phyloP scores from a whole-genome alignment of 257 asterid genomes.

The Ligustrum vulgare region DNA sequence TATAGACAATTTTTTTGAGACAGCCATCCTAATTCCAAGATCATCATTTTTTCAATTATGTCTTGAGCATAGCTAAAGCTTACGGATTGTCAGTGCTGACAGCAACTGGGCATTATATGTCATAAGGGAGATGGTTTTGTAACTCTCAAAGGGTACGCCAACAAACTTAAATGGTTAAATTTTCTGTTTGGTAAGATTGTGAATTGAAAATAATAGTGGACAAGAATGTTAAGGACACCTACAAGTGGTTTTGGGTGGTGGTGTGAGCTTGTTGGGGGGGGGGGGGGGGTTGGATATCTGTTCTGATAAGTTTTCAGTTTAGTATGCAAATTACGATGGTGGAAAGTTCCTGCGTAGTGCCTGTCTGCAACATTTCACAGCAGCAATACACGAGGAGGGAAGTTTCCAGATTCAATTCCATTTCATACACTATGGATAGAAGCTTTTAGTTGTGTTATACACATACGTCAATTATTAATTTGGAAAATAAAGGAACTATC shows the following conservation, averaged over 20 bases:
- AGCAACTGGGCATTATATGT: not conserved
- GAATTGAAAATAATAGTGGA: not conserved
- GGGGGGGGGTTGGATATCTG: not conserved
- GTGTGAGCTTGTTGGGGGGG: too few relatives aligned
- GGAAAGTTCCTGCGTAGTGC: not conserved
- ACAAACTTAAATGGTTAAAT: too few relatives aligned
- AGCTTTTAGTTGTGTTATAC: not conserved
- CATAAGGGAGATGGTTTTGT: not conserved
- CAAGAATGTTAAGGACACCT: not conserved
- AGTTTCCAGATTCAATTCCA: not conserved
- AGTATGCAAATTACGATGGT: not conserved
- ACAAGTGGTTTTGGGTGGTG: too few relatives aligned
- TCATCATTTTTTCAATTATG: not conserved
- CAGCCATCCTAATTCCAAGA: not conserved
- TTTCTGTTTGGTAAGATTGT: not conserved
- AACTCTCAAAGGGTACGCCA: not conserved
- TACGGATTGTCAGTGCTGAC: not conserved
- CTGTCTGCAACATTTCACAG: not conserved
- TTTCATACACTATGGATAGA: not conserved
- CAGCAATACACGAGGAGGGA: not conserved
- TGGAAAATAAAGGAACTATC: not conserved
- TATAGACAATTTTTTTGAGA: not conserved
- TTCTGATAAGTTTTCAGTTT: not conserved
- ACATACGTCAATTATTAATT: not conserved
- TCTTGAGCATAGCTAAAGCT: not conserved